A percentile compares a stretch with the other conserved stretches of the same genome.
phyloP scores from a whole-genome alignment of 257 asterid species.

The Mitragyna speciosa region DNA sequence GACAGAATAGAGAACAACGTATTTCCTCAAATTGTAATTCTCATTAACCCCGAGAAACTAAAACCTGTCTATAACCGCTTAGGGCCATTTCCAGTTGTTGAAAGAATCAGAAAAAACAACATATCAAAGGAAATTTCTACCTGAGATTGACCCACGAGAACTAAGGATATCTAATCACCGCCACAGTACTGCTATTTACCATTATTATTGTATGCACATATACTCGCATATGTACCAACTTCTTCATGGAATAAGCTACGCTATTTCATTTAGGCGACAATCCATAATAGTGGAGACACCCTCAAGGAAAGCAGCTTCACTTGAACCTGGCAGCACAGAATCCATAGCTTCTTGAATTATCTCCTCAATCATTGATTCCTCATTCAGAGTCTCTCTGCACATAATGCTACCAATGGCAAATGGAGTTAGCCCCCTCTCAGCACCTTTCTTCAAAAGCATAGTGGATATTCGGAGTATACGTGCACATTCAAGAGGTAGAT shows the following conservation, averaged over 20 bases:
- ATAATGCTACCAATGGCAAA: conserved; percentile 69
- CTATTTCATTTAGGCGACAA: conserved; percentile 46
- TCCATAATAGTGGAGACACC: conserved; percentile 63
- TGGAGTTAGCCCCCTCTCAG: conserved; percentile 70
- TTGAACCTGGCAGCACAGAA: conserved; percentile 58
- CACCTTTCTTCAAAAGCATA: conserved; percentile 91
- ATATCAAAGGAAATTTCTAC: neutral
- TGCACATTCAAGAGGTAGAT: conserved; percentile 64
- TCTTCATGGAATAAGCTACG: conserved; percentile 14
- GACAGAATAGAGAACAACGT: neutral
- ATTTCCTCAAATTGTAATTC: neutral
- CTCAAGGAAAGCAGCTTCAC: conserved; percentile 73
- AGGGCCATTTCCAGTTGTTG: conserved; percentile 14
- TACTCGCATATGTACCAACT: conserved; percentile 32
- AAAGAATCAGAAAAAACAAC: conserved; percentile 4
- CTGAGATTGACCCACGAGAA: conserved; percentile 8
- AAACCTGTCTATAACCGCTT: conserved; percentile 10
- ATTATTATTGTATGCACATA: conserved; percentile 19
- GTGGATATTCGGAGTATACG: conserved; percentile 76
- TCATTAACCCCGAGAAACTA: neutral
- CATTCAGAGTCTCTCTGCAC: conserved; percentile 70
- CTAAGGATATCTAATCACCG: neutral
- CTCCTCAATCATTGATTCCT: conserved; percentile 67
- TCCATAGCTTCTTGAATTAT: conserved; percentile 69
- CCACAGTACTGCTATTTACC: neutral